These are phyloP conservation scores for Lecanosticta acicola DNA, from an alignment of 2,329 filamentous ascomycete genomes.

Conservation along the genomic window DNA sequence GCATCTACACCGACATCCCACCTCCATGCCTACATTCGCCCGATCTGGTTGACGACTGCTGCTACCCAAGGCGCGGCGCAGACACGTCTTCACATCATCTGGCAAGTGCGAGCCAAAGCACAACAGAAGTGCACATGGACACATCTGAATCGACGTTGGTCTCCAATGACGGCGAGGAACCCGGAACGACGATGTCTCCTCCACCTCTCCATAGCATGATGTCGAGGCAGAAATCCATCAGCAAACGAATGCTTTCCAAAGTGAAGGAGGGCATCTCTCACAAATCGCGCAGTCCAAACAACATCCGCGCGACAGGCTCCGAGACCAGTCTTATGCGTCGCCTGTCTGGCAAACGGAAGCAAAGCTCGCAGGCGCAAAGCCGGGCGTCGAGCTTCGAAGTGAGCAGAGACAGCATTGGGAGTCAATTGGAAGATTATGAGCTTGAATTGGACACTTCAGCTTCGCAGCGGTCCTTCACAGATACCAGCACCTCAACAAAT, in stretches of 20 bases:
- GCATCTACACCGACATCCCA: slow-evolving; percentile 22
- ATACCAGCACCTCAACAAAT: slow-evolving; percentile 25
- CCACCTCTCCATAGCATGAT: slow-evolving; percentile 13
- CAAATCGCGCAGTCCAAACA: slow-evolving; percentile 26
- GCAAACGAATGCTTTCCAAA: slow-evolving; percentile 32
- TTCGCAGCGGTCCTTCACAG: slow-evolving; percentile 23
- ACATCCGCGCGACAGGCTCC: slow-evolving; percentile 21
- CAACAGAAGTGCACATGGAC: slow-evolving; percentile 1
- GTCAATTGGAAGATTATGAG: slow-evolving; percentile 3
- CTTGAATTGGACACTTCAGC: slow-evolving; percentile 6
- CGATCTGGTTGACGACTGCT: neutral
- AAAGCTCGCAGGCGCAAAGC: slow-evolving; percentile 17
- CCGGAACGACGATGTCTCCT: neutral
- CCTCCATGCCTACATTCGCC: slow-evolving; percentile 19
- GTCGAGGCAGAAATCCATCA: slow-evolving; percentile 30
- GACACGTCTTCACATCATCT: neutral
- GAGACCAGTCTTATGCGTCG: slow-evolving; percentile 28
- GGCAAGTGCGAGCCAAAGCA: neutral
- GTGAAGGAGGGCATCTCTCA: slow-evolving; percentile 31
- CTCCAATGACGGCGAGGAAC: slow-evolving; percentile 1
- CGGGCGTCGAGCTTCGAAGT: slow-evolving; percentile 28
- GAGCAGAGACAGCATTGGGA: slow-evolving; percentile 25
- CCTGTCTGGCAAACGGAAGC: slow-evolving; percentile 27
- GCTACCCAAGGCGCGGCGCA: neutral
- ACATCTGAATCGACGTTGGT: slow-evolving; percentile 15